These are phyloP conservation scores for Rhizophagus prolifer DNA, from an alignment of 192 early-diverging fungal genomes.

Conservation along the genomic window DNA sequence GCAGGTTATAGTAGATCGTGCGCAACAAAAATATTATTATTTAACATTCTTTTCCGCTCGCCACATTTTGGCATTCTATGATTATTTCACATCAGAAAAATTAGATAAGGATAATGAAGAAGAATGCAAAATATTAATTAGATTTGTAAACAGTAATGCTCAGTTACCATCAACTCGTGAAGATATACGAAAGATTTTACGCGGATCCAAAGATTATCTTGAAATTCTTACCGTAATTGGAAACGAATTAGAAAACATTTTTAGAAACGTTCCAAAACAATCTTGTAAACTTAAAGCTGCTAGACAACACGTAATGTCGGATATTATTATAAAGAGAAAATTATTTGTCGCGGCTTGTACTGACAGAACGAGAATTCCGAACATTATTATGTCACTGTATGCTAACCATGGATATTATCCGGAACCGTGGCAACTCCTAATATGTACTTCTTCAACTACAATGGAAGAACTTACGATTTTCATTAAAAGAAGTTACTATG, in stretches of 20 bases:
- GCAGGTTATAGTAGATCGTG: background rate
- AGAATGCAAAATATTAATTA: background rate
- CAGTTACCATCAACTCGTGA: background rate
- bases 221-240: conserved; percentile 6
- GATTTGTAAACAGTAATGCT: background rate
- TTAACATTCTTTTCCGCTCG: conserved; percentile 22
- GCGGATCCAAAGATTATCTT: background rate
- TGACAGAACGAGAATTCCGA: conserved; percentile 11
- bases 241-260: background rate
- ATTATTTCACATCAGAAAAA: conserved; percentile 22
- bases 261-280: background rate
- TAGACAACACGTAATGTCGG: background rate
- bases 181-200: background rate
- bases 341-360: conserved; percentile 31
- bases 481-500: conserved; percentile 27
- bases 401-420: conserved; percentile 25
- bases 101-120: conserved; percentile 1
- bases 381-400: conserved; percentile 29
- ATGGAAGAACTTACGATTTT: conserved; percentile 25
- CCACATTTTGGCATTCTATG: conserved; percentile 26
- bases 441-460: conserved; percentile 27
- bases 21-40: conserved; percentile 20
- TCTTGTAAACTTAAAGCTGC: background rate
- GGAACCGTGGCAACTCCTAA: conserved; percentile 26
- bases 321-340: conserved; percentile 19